Conservation (phyloP, 1,139 yeast species). For the Nematodospora anomalae region DNA sequence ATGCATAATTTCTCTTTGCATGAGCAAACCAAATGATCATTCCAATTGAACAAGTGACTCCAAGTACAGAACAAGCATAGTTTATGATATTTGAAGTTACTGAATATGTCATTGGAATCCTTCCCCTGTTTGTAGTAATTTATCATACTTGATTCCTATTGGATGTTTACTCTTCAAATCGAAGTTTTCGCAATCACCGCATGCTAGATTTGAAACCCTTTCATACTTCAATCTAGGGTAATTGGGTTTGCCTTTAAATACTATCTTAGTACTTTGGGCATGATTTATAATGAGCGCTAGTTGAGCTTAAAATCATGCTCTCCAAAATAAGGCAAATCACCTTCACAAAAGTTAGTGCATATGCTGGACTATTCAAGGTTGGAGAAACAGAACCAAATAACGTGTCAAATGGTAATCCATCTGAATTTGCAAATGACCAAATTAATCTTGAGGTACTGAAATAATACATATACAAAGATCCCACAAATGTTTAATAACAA, state of each 20-base stretch:
- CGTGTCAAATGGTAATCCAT: constrained; percentile 28
- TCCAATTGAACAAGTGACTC: constrained; percentile 30
- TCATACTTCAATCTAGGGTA: constrained; percentile 28
- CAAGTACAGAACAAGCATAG: constrained; percentile 38
- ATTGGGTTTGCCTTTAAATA: constrained; percentile 28
- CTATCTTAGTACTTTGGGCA: no score
- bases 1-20: constrained; percentile 21
- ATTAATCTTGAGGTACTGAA: constrained; percentile 27
- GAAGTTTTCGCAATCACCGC: constrained; percentile 17
- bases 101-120: constrained; percentile 30
- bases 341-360: constrained; percentile 22
- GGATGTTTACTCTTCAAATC: constrained; percentile 24
- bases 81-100: constrained; percentile 35
- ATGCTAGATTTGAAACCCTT: constrained; percentile 18
- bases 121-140: constrained; percentile 30
- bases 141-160: constrained; percentile 31
- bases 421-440: constrained; percentile 31
- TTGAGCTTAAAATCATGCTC: no score
- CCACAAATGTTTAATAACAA: constrained; percentile 22
- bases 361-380: constrained; percentile 24
- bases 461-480: constrained; percentile 22
- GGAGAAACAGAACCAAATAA: constrained; percentile 22
- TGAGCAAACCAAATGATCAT: constrained; percentile 26
- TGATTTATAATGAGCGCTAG: no score
- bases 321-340: constrained; percentile 23